Conservation (phyloP, 768 basidiomycete genomes). For the Macrolepiota albuminosa region DNA sequence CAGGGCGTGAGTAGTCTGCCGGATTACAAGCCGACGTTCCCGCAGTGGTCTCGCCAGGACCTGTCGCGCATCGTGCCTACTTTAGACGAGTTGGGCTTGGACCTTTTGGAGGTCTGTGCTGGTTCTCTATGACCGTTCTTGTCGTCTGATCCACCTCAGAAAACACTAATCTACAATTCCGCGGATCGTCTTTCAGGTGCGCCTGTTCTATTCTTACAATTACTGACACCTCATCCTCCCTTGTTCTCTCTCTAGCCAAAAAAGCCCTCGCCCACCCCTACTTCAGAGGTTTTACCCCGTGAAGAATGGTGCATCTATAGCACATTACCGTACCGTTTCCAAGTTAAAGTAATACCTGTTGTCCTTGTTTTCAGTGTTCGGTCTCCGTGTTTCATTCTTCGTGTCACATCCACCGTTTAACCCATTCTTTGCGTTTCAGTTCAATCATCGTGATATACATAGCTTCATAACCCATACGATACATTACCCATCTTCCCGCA, state of each 20-base stretch:
- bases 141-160: constrained; percentile 26
- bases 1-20: constrained; percentile 84
- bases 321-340: background rate
- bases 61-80: constrained; percentile 59
- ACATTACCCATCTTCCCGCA: constrained; percentile 4
- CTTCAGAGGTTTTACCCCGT: constrained; percentile 36
- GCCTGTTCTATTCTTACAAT: constrained; percentile 16
- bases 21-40: constrained; percentile 96
- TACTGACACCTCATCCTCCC: constrained; percentile 28
- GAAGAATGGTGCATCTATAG: constrained; percentile 6
- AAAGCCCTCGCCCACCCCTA: constrained; percentile 49
- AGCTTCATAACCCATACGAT: constrained; percentile 4
- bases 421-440: constrained; percentile 4
- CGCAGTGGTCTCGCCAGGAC: constrained; percentile 85
- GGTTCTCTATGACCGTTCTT: constrained; percentile 11
- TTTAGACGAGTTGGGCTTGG: constrained; percentile 75
- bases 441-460: constrained; percentile 5
- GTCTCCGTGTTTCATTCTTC: constrained; percentile 1
- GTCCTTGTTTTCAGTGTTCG: constrained; percentile 7
- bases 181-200: constrained; percentile 89
- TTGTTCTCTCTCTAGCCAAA: constrained; percentile 48
- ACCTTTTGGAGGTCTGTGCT: constrained; percentile 60
- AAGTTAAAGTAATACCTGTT: constrained; percentile 8
- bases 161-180: constrained; percentile 81
- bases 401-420: background rate